Base-by-base conservation (phyloP, 2,329 filamentous ascomycete species). In the Fonsecaea erecta region DNA sequence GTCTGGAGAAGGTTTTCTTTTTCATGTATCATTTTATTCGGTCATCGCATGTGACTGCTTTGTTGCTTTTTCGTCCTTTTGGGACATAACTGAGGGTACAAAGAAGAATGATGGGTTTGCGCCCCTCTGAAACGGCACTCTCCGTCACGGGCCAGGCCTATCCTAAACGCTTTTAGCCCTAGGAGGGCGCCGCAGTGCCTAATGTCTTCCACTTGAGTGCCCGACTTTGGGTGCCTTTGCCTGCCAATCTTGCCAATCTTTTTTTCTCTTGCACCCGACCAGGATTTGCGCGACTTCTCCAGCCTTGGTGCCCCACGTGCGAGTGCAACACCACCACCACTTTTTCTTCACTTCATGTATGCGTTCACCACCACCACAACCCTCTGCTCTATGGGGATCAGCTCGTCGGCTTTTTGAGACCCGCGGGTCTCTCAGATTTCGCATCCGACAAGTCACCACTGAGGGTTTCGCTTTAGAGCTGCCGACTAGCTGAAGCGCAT, bases 1-100 rank as follows among this genome's bases (percentile, higher is more conserved):
- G n/a, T 48, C 43, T 18, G 43, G 43, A 48, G 43, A 48, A 48
- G 21, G 43, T 48, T 48, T 48, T 48, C 43, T 48, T 48, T 48
- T 24, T 48, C 7, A 24, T 48, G 9, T 5, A 12, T 18, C 5
- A n/a, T 40, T 40, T 48, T 12, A 48, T 48, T 48, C 18, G 9
- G 21, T 48, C 43, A 48, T 48, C 18, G 18, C 43, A 48, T 48
- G 43, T 48, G 43, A 48, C 43, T 24, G 18, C 18, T 24, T 48
- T 48, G 43, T 48, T 48, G 43, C 43, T 48, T 48, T 48, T 48
- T 48, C 18, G 43, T 48, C 18, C 43, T 24, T 48, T 48, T 48
- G 0, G 43, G 43, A 24, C 43, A 48, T 12, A 48, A 48, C 18
- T 48, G 43, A 26, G 8, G 43, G 43, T 18, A 48, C 43, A 48